Conservation (phyloP, 2,329 filamentous ascomycete genomes). For the Ophiostoma quercus region DNA sequence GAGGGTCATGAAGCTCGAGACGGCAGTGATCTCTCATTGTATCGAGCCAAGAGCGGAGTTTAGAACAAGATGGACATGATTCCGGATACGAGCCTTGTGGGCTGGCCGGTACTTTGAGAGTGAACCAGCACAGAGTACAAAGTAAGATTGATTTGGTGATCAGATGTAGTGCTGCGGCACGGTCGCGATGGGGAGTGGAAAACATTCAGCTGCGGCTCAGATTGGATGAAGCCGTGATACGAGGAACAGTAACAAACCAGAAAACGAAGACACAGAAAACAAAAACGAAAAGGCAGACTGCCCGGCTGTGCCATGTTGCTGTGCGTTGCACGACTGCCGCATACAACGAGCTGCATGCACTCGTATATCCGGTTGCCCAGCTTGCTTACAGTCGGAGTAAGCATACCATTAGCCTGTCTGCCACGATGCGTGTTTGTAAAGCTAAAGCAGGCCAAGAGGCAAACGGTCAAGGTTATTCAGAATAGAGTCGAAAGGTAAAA, state of each 20-base stretch:
- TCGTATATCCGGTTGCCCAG: background rate
- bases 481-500: background rate
- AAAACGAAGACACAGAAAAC: background rate
- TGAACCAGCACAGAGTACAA: too few species aligned
- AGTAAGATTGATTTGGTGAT: background rate
- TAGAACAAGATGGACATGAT: background rate
- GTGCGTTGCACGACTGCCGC: conserved; percentile 2
- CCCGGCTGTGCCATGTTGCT: background rate
- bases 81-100: conserved; percentile 1
- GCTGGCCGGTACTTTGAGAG: background rate
- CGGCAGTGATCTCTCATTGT: background rate
- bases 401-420: background rate
- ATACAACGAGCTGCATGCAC: background rate
- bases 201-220: background rate
- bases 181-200: background rate
- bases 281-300: background rate
- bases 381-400: background rate
- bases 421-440: background rate
- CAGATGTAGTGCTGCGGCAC: background rate
- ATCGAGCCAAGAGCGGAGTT: background rate
- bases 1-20: background rate
- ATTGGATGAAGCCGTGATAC: background rate
- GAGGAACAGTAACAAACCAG: background rate
- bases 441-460: background rate
- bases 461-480: background rate